Evolutionary conservation across 2,329 filamentous ascomycete genomes (phyloP), one percentile per base, ranked within the genome.

Genomic region (Harringtonia aguacate): DNA sequence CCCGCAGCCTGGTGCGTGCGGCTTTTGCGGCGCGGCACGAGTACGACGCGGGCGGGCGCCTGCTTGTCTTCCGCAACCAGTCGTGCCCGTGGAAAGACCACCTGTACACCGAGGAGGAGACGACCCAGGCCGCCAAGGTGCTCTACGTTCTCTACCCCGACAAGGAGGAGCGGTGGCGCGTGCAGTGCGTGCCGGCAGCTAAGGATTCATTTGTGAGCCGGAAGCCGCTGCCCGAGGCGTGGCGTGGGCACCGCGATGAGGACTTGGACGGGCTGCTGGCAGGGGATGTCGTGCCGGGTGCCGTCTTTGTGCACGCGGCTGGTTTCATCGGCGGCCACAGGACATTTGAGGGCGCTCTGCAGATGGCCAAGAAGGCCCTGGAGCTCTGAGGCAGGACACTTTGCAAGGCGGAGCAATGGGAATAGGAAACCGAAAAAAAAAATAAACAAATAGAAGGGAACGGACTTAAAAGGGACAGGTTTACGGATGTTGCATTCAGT

Each of bases 241-340:
- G 92, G 92, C 81, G 90, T 56, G 92, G 92, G 8, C 81, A 94
- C 52, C 75, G 92, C 34, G 92, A 97, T 58, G 81, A 84, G 54
- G 80, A 89, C 62, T 70, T 98, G 43, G 86, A 90, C 61, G 73
- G 75, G 53, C 72, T 88, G 15, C 35, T 51, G 67, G 75, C 21
- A 79, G 81, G 30, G 70, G 68, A 73, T 14, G 81, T 79, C 18
- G 71, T 87, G 24, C 68, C 70, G 6, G 86, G 89, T 8, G 81
- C 86, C 50, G 81, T 98, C 24, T 98, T 98, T 61, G 84, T 95
- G 27, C 92, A 98, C 61, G 89, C 89, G 4, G 82, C 84, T 43
- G 92, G 92, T 24, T 98, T 98, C 66, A 97, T 97, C 58, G 92
- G 92, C 17, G 92, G 92, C 3, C 94, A 95, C 65, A 83, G 85